A percentile compares a stretch with the other conserved stretches of the same genome.
These are phyloP conservation scores for Ustilago bromivora DNA, from an alignment of 1,284 basidiomycete species.

Conservation along the genomic window DNA sequence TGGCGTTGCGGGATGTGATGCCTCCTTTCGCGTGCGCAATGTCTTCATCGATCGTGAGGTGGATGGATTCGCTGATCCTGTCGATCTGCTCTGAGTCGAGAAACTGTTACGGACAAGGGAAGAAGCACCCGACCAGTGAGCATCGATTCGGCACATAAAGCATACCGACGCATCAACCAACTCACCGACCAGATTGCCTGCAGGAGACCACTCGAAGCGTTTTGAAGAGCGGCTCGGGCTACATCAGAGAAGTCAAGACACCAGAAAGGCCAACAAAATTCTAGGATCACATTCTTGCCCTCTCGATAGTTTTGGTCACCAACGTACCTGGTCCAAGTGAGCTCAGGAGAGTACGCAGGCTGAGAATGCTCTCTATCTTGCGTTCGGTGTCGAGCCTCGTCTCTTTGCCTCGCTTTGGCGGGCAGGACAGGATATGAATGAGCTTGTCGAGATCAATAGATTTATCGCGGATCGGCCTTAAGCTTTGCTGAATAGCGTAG, in stretches of 20 bases:
- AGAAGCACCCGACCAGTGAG: not conserved
- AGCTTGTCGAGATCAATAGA: conserved; percentile 88
- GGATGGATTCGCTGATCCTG: conserved; percentile 76
- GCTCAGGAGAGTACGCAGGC: conserved; percentile 76
- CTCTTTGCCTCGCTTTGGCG: conserved; percentile 21
- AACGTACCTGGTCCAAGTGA: conserved; percentile 33
- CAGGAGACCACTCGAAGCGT: conserved; percentile 76
- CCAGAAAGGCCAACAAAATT: not conserved
- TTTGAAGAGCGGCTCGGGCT: conserved; percentile 76
- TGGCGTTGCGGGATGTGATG: conserved; percentile 17
- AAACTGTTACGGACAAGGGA: conserved; percentile 73
- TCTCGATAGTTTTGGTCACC: too few relatives aligned
- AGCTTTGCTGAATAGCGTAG: conserved; percentile 76
- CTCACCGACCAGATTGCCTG: conserved; percentile 76
- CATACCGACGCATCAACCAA: not conserved
- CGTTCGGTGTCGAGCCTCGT: conserved; percentile 75
- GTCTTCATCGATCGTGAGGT: conserved; percentile 79
- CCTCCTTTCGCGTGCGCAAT: conserved; percentile 45
- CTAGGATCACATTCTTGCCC: too few relatives aligned
- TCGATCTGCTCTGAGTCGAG: conserved; percentile 78
- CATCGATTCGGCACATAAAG: not conserved
- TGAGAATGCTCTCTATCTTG: conserved; percentile 80
- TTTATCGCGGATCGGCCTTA: conserved; percentile 75
- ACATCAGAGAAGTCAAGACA: conserved; percentile 19
- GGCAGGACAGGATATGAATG: conserved; percentile 71